Percentiles rank a stretch among this genome's conserved stretches.
phyloP scores from a whole-genome alignment of 306 rosid genomes.

The Mimosa pudica region DNA sequence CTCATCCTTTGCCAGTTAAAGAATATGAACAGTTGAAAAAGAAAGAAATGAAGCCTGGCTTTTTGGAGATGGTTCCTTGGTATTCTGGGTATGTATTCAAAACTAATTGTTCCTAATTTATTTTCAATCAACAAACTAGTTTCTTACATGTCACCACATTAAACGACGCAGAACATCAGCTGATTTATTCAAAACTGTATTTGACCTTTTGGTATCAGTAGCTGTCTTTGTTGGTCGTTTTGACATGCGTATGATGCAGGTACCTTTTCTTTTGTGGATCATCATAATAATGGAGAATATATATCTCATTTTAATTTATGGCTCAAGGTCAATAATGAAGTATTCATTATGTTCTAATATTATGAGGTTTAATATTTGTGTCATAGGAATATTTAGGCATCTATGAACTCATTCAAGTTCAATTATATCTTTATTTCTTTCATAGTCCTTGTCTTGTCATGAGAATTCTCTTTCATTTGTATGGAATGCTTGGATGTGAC shows the following conservation, averaged over 20 bases:
- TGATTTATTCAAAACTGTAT: conserved; percentile 97
- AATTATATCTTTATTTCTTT: not conserved
- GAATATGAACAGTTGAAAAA: conserved; percentile 79
- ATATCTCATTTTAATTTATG: conserved; percentile 13
- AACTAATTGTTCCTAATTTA: conserved; percentile 11
- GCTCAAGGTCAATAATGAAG: not conserved
- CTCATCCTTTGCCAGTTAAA: conserved; percentile 84
- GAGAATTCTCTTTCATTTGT: conserved; percentile 3
- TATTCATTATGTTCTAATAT: not conserved
- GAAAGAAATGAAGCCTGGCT: conserved; percentile 92
- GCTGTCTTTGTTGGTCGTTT: conserved; percentile 98
- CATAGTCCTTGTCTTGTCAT: conserved; percentile 18
- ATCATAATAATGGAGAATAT: conserved; percentile 15
- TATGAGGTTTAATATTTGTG: not conserved
- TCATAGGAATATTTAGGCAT: not conserved
- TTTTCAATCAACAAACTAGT: conserved; percentile 23
- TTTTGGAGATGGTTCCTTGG: conserved; percentile 99
- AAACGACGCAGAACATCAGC: conserved; percentile 88
- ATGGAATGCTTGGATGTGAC: conserved; percentile 20
- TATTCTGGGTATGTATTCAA: conserved; percentile 77
- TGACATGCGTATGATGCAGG: conserved; percentile 99
- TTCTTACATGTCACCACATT: conserved; percentile 36
- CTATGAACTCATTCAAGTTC: not conserved
- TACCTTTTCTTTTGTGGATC: conserved; percentile 31
- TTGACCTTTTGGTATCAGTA: conserved; percentile 93